Evolutionary conservation across 495 filamentous ascomycete genomes (phyloP), one percentile per base, ranked within the genome.

Genomic region (Sordaria brevicollis): DNA sequence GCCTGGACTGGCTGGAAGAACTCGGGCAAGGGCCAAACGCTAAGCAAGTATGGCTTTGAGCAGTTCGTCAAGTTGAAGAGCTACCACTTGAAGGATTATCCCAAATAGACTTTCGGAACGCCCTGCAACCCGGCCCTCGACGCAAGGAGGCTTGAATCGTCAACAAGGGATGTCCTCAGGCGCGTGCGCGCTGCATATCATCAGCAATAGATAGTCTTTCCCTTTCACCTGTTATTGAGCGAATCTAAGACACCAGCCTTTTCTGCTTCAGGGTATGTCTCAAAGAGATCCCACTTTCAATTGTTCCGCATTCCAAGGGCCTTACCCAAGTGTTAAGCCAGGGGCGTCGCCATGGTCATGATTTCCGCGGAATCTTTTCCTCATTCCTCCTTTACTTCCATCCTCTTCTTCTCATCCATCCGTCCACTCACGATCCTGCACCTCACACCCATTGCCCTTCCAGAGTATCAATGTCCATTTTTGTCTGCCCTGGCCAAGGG

Each of bases 1-100:
- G 95, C 95, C 13, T 99, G 95, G 95, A 93, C 92, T 2, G 95
- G 95, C 5, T 97, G 94, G 94, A 99, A 99, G 83, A 91, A 94
- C 74, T 97, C 93, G 31, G 95, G 95, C 54, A 91, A 92, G 76
- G 95, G 95, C 34, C 89, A 90, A 67, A 97, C 94, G 1, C 79
- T 99, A 77, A 95, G 93, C 78, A 91, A 83, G 73, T 94, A 92
- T 69, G 96, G 92, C 6, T 99, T 93, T 75, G 95, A 97, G 70
- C 93, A 95, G 74, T 98, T 98, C 75, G 89, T 93, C 69, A 96
- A 94, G 85, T 82, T 97, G 74, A 97, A 97, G 88, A 97, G 92
- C 82, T 96, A 90, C 79, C 95, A 99, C 77, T 79, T 98, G 73
- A 97, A 97, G 79, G 88, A 95, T 65, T 93, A 93, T 78, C 91